These are phyloP conservation scores for Huntiella bhutanensis DNA, from an alignment of 2,329 filamentous ascomycete genomes.

Conservation along the genomic window DNA sequence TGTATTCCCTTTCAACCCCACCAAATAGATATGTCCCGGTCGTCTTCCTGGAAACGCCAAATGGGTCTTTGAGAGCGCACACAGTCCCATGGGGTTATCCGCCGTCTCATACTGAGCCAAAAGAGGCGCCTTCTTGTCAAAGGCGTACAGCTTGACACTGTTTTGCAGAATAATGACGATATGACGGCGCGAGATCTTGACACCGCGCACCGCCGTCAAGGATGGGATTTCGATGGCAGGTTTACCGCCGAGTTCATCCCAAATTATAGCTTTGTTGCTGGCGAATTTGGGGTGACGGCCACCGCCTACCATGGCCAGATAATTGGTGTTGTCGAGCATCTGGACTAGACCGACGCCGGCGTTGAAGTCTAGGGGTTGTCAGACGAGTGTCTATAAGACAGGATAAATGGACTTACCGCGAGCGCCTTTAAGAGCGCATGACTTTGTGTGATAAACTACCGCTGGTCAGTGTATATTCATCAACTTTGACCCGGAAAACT, in stretches of 20 bases:
- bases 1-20: slow-evolving; percentile 57
- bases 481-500: slow-evolving; percentile 16
- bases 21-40: slow-evolving; percentile 71
- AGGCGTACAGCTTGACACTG: slow-evolving; percentile 62
- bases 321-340: slow-evolving; percentile 76
- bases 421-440: slow-evolving; percentile 46
- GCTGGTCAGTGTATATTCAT: slow-evolving; percentile 11
- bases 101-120: slow-evolving; percentile 67
- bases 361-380: slow-evolving; percentile 41
- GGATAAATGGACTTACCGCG: slow-evolving; percentile 20
- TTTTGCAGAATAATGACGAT: slow-evolving; percentile 70
- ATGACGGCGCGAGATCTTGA: slow-evolving; percentile 56
- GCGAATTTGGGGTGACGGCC: slow-evolving; percentile 71
- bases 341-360: slow-evolving; percentile 65
- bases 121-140: slow-evolving; percentile 52
- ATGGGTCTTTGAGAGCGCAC: slow-evolving; percentile 52
- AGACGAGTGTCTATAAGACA: background rate
- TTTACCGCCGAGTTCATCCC: slow-evolving; percentile 70
- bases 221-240: slow-evolving; percentile 60
- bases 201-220: slow-evolving; percentile 59
- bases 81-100: slow-evolving; percentile 65
- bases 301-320: slow-evolving; percentile 75
- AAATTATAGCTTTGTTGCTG: slow-evolving; percentile 79
- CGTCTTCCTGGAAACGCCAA: slow-evolving; percentile 79
- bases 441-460: slow-evolving; percentile 53